These are phyloP conservation scores for Wickerhamiella galacta DNA, from an alignment of 805 yeast genomes.

Conservation along the genomic window DNA sequence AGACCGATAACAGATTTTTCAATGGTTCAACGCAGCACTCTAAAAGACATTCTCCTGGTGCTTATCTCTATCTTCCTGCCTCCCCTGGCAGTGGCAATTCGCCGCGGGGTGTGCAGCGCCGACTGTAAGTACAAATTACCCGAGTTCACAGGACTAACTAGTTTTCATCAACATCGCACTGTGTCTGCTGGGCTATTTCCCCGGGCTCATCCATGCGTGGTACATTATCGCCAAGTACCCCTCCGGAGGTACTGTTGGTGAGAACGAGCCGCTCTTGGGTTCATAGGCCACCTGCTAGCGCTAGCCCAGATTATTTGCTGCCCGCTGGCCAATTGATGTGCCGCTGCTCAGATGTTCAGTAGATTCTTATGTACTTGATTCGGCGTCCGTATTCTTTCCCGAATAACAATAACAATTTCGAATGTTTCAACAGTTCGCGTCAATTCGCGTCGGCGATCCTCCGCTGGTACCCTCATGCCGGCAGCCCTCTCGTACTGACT, in stretches of 20 bases:
- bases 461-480: too few relatives aligned
- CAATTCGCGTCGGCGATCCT: too few relatives aligned
- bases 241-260: conserved; percentile 1
- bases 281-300: too few relatives aligned
- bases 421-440: too few relatives aligned
- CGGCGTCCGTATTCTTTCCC: too few relatives aligned
- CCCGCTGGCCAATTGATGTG: too few relatives aligned
- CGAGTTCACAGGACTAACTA: conserved; percentile 1
- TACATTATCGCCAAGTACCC: conserved; percentile 67
- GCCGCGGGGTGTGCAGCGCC: conserved; percentile 55
- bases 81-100: conserved; percentile 61
- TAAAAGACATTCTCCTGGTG: conserved; percentile 48
- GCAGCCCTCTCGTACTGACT: too few relatives aligned
- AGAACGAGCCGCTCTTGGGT: conserved; percentile 3
- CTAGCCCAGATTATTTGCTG: too few relatives aligned
- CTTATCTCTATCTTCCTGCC: conserved; percentile 58
- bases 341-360: too few relatives aligned
- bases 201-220: conserved; percentile 65
- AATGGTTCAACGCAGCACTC: conserved; percentile 12
- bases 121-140: conserved; percentile 26
- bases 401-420: too few relatives aligned
- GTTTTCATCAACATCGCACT: conserved; percentile 48
- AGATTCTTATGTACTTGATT: too few relatives aligned
- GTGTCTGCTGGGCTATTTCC: conserved; percentile 54
- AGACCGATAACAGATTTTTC: too few relatives aligned